Evolutionary conservation across 176 grass and related monocot genomes (phyloP), one percentile per base, ranked within the genome.

Genomic region (Carex parvula): DNA sequence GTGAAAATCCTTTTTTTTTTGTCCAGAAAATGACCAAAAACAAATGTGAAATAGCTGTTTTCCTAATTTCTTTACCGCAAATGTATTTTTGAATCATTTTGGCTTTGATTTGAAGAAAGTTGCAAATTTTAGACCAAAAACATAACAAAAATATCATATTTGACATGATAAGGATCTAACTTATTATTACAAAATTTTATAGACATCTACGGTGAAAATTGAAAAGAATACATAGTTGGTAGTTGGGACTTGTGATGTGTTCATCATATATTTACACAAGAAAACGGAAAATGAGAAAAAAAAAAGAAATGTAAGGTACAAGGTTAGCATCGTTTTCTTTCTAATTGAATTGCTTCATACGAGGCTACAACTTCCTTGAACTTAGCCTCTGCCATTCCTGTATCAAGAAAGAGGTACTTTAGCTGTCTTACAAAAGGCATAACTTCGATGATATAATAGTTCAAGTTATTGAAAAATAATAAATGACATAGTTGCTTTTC

Each of bases 341-440:
- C 90, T 66, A 66, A 79, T 88, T 97, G 89, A 87, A 97, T 94
- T 90, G 94, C 91, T 84, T 97, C 90, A 1, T 92, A 97, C 8
- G 91, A 94, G 82, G 75, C 32, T 91, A 97, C 91, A 16, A 94
- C 89, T 85, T 94, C 89, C 87, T 94, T 97, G 83, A 97, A 97
- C 86, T 94, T 97, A 84, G 74, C 86, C 79, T 97, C 94, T 62
- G 94, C 91, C 80, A 64, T 81, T 41, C 79, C 94, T 97, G 91
- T 52, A 81, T 16, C 14, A 86, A 29, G 66, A 46, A 62, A 39
- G 13, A 62, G 29, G 2, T 2, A 74, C 60, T 11, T 61, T 6
- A 8, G 64, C 14, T 35, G 88, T 37, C 65, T 86, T 5, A 24
- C 4, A 1, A 21, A 74, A 42, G 64, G 57, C 41, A 85, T 87